Conservation (phyloP, 306 rosid species). For the Astragalus glycyphyllos region DNA sequence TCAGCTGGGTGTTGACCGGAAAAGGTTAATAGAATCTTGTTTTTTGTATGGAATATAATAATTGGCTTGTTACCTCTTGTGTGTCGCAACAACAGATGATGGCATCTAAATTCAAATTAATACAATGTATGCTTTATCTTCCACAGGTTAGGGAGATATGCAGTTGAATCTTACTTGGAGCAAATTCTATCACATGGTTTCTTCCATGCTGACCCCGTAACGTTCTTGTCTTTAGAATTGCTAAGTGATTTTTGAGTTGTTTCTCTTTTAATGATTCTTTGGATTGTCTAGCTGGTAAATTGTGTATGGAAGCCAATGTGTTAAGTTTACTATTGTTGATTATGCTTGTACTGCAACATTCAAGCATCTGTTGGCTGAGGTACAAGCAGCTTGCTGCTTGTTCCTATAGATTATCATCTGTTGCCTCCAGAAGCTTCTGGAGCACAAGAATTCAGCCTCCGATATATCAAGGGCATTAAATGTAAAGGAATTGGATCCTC, state of each 20-base stretch:
- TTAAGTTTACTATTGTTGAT: slow-evolving; percentile 31
- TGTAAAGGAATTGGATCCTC: too few relatives aligned
- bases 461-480: background rate
- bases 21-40: slow-evolving; percentile 60
- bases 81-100: slow-evolving; percentile 4
- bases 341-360: slow-evolving; percentile 22
- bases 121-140: slow-evolving; percentile 31
- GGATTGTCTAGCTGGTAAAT: slow-evolving; percentile 26
- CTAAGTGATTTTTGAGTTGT: slow-evolving; percentile 27
- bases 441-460: slow-evolving; percentile 13
- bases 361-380: slow-evolving; percentile 19
- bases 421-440: slow-evolving; percentile 4
- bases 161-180: slow-evolving; percentile 98
- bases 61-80: slow-evolving; percentile 28
- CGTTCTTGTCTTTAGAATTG: slow-evolving; percentile 48
- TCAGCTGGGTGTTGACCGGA: slow-evolving; percentile 93
- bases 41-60: slow-evolving; percentile 26
- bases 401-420: slow-evolving; percentile 24
- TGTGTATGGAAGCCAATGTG: slow-evolving; percentile 23
- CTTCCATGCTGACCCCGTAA: slow-evolving; percentile 98
- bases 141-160: slow-evolving; percentile 88
- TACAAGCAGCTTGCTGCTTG: slow-evolving; percentile 18
- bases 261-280: slow-evolving; percentile 15
- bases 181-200: slow-evolving; percentile 98
- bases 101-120: slow-evolving; percentile 32